Evolutionary conservation across 176 grass and related monocot species (phyloP).

Genomic region (Oropetium thomaeum): DNA sequence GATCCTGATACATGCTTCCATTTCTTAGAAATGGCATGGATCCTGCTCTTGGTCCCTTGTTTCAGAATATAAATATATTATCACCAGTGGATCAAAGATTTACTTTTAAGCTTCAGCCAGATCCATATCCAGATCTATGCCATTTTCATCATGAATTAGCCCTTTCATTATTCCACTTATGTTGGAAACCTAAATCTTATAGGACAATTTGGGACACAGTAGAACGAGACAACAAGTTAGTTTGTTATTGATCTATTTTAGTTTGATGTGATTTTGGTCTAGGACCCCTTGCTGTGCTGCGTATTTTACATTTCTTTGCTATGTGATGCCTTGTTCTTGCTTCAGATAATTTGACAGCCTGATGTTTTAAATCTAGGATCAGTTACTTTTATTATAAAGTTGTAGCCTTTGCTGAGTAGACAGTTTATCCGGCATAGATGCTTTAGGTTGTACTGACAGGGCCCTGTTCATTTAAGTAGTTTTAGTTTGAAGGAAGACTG

Average conservation of each 20-base stretch:
- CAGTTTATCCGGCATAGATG: neutral
- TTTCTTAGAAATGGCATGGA: neutral
- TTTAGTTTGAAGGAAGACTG: conserved; percentile 2
- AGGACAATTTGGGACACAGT: neutral
- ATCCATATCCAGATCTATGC: neutral
- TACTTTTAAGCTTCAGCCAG: conserved; percentile 2
- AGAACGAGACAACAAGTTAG: neutral
- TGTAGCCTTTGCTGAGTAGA: neutral
- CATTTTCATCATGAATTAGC: neutral
- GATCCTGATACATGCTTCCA: conserved; percentile 3
- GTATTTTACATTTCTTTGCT: neutral
- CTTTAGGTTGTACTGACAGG: neutral
- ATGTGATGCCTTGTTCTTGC: neutral
- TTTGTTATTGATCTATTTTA: conserved; percentile 2
- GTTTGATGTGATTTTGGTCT: neutral
- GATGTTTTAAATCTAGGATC: neutral
- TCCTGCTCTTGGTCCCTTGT: neutral
- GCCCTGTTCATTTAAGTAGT: neutral
- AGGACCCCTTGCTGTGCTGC: neutral
- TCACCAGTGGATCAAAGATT: neutral
- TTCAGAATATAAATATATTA: neutral
- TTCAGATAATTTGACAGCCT: neutral
- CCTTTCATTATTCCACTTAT: neutral
- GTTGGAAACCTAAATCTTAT: conserved; percentile 5
- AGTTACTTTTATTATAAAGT: neutral